Conservation (phyloP, 805 yeast species). For the Candida germanica region DNA sequence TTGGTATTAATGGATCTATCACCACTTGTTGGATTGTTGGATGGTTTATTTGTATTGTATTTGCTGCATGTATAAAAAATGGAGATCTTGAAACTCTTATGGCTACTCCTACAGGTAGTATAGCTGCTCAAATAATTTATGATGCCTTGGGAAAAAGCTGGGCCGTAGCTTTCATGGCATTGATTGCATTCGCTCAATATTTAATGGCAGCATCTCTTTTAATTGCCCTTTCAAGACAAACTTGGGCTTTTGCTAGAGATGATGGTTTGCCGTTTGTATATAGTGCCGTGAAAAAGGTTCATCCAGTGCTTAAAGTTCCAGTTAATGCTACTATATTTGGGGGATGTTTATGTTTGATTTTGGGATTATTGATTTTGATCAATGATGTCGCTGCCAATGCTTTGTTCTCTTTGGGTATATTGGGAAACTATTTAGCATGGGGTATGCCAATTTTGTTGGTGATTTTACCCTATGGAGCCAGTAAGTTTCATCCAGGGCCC, state of each 20-base stretch:
- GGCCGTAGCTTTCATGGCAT: slow-evolving; percentile 62
- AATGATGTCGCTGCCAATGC: slow-evolving; percentile 63
- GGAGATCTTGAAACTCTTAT: slow-evolving; percentile 40
- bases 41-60: slow-evolving; percentile 50
- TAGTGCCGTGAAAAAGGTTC: slow-evolving; percentile 51
- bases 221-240: slow-evolving; percentile 65
- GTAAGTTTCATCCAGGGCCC: slow-evolving; percentile 60
- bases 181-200: slow-evolving; percentile 59
- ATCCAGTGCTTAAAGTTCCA: slow-evolving; percentile 58
- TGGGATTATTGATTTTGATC: slow-evolving; percentile 59
- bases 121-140: slow-evolving; percentile 61
- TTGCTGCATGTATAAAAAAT: slow-evolving; percentile 54
- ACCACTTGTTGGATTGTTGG: slow-evolving; percentile 58
- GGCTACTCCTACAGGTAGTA: slow-evolving; percentile 50
- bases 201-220: slow-evolving; percentile 63
- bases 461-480: slow-evolving; percentile 47
- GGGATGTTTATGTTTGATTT: slow-evolving; percentile 43
- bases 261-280: slow-evolving; percentile 66
- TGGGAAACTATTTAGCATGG: slow-evolving; percentile 64
- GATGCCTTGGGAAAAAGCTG: slow-evolving; percentile 62
- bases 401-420: slow-evolving; percentile 60
- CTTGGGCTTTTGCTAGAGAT: slow-evolving; percentile 76
- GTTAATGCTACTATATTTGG: slow-evolving; percentile 59
- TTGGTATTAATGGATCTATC: slow-evolving; percentile 61
- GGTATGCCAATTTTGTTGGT: slow-evolving; percentile 56